Conservation (phyloP, 768 basidiomycete species). For the Lyophyllum decastes region DNA sequence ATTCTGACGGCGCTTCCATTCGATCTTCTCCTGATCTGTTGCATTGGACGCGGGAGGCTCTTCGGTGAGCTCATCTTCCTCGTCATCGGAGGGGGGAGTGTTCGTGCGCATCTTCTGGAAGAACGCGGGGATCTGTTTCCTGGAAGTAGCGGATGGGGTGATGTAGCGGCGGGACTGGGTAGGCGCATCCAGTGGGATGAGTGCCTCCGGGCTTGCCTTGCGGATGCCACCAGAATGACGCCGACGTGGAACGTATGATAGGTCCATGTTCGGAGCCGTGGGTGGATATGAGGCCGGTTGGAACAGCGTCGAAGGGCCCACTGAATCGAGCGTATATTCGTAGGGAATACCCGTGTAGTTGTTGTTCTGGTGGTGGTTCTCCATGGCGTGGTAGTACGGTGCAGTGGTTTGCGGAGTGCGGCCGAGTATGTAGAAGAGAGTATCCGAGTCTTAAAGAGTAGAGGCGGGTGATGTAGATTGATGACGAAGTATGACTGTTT, state of each 20-base stretch:
- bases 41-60: slow-evolving; percentile 41
- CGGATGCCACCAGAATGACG: slow-evolving; percentile 14
- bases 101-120: slow-evolving; percentile 58
- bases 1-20: slow-evolving; percentile 79
- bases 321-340: slow-evolving; percentile 18
- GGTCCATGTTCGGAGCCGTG: slow-evolving; percentile 1
- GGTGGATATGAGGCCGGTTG: slow-evolving; percentile 13
- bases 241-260: slow-evolving; percentile 15
- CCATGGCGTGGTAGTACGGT: slow-evolving; percentile 15
- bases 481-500: slow-evolving; percentile 7
- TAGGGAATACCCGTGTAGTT: slow-evolving; percentile 19
- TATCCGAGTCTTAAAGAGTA: not conserved
- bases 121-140: slow-evolving; percentile 75
- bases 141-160: slow-evolving; percentile 72
- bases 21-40: slow-evolving; percentile 65
- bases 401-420: not conserved
- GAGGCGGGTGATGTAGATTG: not conserved
- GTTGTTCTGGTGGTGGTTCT: slow-evolving; percentile 20
- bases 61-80: slow-evolving; percentile 52
- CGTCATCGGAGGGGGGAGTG: slow-evolving; percentile 45
- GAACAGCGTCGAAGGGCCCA: slow-evolving; percentile 16
- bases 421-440: not conserved
- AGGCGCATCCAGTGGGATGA: slow-evolving; percentile 76
- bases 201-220: slow-evolving; percentile 48
- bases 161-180: slow-evolving; percentile 78